Base-by-base conservation (phyloP, 768 basidiomycete species). In the Neoboletus subvelutipes region DNA sequence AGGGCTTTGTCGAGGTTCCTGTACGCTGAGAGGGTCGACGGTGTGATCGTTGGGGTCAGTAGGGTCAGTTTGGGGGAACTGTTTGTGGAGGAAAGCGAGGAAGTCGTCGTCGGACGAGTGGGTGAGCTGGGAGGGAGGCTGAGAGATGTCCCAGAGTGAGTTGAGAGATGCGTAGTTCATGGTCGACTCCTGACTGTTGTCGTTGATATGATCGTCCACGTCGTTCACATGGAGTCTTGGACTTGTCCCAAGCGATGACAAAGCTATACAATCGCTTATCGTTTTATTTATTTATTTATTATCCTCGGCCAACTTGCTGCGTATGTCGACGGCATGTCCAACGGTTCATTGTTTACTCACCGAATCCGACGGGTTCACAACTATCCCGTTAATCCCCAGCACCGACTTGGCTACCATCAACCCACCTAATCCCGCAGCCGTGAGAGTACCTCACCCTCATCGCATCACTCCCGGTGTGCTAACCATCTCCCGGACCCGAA, bases 81-180 rank as follows among this genome's bases (percentile, higher is more conserved):
- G 90, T 64, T 90, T 90, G 67, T 87, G 85, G 3, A 92, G 78
- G 50, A 91, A 78, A 12, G 86, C 82, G 43, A 92, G 81, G 59
- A 92, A 88, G 73, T 90, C 88, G 65, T 85, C 85, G 67, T 91
- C 88, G 12, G 84, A 78, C 42, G 90, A 72, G 43, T 85, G 83
- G 7, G 86, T 78, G 75, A 88, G 83, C 43, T 67, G 67, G 34
- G 80, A 71, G 20, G 80, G 69, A 15, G 82, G 72, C 59, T 84
- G 82, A 2, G 84, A 75, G 55, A 87, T 76, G 64, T 89, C 87
- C 88, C 89, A 90, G 69, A 87, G 79, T 20, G 81, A 75, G 41
- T 80, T 73, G 29, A 77, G 60, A 60, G 80, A 72, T 29, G 76
- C 59, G 59, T 75, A 80, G 52, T 70, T 62, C 69, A 70, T 70